Percentiles rank a stretch among this genome's conserved stretches.
These are phyloP conservation scores for Glaciozyma martinii DNA, from an alignment of 768 basidiomycete species.

Conservation along the genomic window DNA sequence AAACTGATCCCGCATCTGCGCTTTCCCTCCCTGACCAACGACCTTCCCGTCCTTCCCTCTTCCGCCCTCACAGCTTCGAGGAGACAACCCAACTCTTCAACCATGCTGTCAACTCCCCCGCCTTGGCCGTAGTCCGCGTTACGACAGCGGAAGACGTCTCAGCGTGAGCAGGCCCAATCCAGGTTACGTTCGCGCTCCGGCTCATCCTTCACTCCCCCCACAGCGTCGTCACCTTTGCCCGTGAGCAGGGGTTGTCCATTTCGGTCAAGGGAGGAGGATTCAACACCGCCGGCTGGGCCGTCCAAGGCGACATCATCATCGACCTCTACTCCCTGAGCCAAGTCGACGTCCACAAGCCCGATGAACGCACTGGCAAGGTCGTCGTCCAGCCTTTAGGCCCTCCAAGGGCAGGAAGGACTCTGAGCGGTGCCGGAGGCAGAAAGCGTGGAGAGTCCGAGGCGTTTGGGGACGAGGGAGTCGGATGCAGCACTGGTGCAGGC, in stretches of 20 bases:
- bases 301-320: constrained; percentile 75
- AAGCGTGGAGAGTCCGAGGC: not conserved
- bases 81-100: too few species aligned
- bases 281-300: constrained; percentile 81
- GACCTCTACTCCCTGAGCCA: constrained; percentile 64
- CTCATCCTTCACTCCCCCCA: not conserved
- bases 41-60: too few species aligned
- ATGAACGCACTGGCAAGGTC: not conserved
- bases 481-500: too few species aligned
- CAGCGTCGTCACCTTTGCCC: constrained; percentile 66
- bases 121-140: not conserved
- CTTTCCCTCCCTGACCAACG: too few species aligned
- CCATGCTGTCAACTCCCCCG: not conserved
- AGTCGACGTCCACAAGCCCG: not conserved
- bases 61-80: too few species aligned
- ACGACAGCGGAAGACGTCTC: not conserved
- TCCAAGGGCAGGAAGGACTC: not conserved
- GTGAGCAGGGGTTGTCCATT: constrained; percentile 57
- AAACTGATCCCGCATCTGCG: too few species aligned
- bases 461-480: too few species aligned
- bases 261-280: constrained; percentile 86
- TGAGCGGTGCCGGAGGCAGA: not conserved
- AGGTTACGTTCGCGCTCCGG: not conserved
- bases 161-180: not conserved
- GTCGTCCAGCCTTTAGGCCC: not conserved